Base-by-base conservation (phyloP, 2,329 filamentous ascomycete genomes). In the Penicillium sp. region DNA sequence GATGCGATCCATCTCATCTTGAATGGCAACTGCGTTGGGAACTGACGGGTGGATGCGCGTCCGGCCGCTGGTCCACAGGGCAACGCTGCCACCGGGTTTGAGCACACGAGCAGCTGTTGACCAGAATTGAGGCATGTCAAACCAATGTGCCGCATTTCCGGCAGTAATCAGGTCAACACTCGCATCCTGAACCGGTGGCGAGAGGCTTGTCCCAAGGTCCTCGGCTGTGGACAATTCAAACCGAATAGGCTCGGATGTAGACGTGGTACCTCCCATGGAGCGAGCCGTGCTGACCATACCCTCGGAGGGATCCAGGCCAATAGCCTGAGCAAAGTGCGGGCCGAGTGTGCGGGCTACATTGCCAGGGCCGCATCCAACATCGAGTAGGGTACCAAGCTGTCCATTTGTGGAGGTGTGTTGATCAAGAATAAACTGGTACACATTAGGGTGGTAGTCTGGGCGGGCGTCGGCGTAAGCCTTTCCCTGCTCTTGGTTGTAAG, bases 341-440 rank as follows among this genome's bases (percentile, higher is more conserved):
- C 73, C 72, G 0, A 81, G 67, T 4, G 61, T 65, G 3, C 73
- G 71, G 1, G 68, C 69, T 0, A 72, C 75, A 10, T 61, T 73
- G 4, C 79, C 80, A 0, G 79, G 78, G 0, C 80, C 78, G 55
- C 77, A 80, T 20, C 80, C 79, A 7, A 82, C 63, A 51, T 83
- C 79, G 13, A 81, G 55, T 0, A 79, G 47, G 1, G 64, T 68
- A 16, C 65, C 58, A 11, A 74, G 54, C 24, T 68, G 50, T 13
- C 77, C 76, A 14, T 73, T 73, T 0, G 69, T 73, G 1, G 70
- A 64, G 1, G 53, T 60, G 52, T 82, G 79, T 42, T 74, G 66
- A 16, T 70, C 54, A 2, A 77, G 40, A 46, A 82, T 66, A n/a
- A n/a, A n/a, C n/a, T n/a, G n/a, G n/a, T n/a, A n/a, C n/a, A n/a